Base-by-base conservation (phyloP, 345 rosid species). In the Angophora floribunda region DNA sequence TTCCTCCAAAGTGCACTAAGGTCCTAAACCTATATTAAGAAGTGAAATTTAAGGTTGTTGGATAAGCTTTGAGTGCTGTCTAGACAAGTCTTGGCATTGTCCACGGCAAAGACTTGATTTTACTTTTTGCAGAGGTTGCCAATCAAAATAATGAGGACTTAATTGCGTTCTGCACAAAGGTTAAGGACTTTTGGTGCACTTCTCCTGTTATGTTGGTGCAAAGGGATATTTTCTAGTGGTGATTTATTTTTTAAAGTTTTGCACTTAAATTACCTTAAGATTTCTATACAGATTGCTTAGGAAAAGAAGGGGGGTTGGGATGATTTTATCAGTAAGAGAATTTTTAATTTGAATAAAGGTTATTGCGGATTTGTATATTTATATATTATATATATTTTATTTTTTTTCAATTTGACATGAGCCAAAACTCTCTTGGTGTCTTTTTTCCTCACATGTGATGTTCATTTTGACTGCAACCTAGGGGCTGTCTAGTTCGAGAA, bases 381-480 rank as follows among this genome's bases (percentile, higher is more conserved):
- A 3, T 30, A 67, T 28, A 12, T 59, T 8, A 14, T n/a, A 13
- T 15, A 6, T 36, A 36, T 36, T 36, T n/a, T n/a, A n/a, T n/a
- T n/a, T n/a, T 36, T 36, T 59, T 61, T 61, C 28, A 59, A n/a
- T 28, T n/a, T n/a, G 9, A n/a, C 36, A n/a, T 65, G 19, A 13
- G 3, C 36, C 9, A 7, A 2, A 65, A 13, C 5, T 65, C 78
- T 65, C 41, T 65, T 70, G 4, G 13, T 9, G 45, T 70, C 80
- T 17, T 17, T 70, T 55, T 67, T 36, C 36, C 47, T 70, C 80
- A 17, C 47, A 5, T 36, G 80, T 13, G 0, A 9, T 9, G 47
- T 36, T 70, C 47, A 0, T 70, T 70, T 70, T 0, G 1, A 70
- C 7, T 36, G 47, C 13, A 9, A 1, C 13, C 0, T 36, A 9